Conservation (phyloP, 2,329 filamentous ascomycete genomes). For the Atkinsonella hypoxylon region DNA sequence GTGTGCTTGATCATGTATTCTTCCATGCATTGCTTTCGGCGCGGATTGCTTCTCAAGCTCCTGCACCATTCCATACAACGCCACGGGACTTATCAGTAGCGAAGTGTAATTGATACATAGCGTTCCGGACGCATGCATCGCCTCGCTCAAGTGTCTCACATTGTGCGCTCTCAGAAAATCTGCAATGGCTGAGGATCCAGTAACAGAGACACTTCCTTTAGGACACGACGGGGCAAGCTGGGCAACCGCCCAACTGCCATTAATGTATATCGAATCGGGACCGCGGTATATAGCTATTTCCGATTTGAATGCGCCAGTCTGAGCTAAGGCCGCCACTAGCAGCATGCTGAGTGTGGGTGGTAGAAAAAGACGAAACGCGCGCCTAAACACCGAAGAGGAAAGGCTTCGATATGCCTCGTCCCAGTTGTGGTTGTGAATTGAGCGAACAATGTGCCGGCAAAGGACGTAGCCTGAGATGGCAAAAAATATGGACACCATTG, state of each 20-base stretch:
- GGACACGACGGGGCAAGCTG: not conserved
- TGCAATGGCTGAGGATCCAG: not conserved
- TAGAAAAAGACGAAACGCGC: conserved; percentile 27
- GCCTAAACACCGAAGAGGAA: conserved; percentile 25
- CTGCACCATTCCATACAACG: not conserved
- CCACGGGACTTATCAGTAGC: not conserved
- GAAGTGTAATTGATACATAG: not conserved
- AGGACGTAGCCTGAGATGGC: conserved; percentile 32
- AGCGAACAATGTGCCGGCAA: conserved; percentile 24
- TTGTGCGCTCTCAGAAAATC: not conserved
- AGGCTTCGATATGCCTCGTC: conserved; percentile 25
- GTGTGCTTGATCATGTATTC: not conserved
- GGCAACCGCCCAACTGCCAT: conserved; percentile 7
- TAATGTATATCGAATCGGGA: conserved; percentile 27
- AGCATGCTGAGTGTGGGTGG: conserved; percentile 30
- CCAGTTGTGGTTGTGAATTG: conserved; percentile 23
- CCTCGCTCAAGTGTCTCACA: not conserved
- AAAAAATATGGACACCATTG: conserved; percentile 32
- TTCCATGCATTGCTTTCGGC: not conserved
- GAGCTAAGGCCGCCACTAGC: conserved; percentile 25
- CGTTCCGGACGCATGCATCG: not conserved
- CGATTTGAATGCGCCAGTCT: conserved; percentile 24
- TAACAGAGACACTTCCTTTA: not conserved
- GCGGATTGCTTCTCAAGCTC: not conserved
- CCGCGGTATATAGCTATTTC: conserved; percentile 24